Conservation (phyloP, 345 rosid genomes). For the Eucalyptus cloeziana region DNA sequence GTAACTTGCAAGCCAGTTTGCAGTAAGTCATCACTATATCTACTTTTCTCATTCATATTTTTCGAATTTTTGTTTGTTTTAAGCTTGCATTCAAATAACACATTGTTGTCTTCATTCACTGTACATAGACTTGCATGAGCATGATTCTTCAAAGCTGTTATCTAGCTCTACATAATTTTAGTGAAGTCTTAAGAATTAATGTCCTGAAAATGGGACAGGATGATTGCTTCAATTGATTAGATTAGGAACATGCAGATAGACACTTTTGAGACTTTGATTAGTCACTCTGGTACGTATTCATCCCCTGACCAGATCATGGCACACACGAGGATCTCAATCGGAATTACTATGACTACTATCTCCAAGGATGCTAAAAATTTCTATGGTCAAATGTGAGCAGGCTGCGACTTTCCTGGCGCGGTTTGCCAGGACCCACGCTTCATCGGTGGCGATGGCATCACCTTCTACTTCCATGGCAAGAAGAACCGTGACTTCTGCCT, state of each 20-base stretch:
- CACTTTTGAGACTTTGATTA: not conserved
- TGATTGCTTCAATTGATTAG: not conserved
- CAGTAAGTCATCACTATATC: conserved; percentile 7
- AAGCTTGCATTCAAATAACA: not conserved
- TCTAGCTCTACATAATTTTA: not conserved
- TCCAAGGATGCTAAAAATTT: not conserved
- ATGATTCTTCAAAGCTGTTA: not conserved
- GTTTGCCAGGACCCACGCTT: conserved; percentile 66
- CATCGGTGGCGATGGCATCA: conserved; percentile 56
- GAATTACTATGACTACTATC: not conserved
- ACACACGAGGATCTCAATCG: not conserved
- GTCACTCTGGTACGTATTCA: not conserved
- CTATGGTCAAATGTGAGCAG: conserved; percentile 1
- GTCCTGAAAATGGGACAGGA: not conserved
- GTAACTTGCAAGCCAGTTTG: conserved; percentile 53
- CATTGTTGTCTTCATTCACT: not conserved
- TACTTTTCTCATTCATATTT: not conserved
- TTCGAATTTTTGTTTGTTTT: not conserved
- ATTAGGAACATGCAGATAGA: not conserved
- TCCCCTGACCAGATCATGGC: not conserved
- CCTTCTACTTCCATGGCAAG: conserved; percentile 75
- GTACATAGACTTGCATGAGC: not conserved
- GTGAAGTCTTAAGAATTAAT: not conserved
- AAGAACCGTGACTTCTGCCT: conserved; percentile 15
- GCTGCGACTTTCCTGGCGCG: conserved; percentile 44